Base-by-base conservation (phyloP, 345 rosid genomes). In the Linum usitatissimum region DNA sequence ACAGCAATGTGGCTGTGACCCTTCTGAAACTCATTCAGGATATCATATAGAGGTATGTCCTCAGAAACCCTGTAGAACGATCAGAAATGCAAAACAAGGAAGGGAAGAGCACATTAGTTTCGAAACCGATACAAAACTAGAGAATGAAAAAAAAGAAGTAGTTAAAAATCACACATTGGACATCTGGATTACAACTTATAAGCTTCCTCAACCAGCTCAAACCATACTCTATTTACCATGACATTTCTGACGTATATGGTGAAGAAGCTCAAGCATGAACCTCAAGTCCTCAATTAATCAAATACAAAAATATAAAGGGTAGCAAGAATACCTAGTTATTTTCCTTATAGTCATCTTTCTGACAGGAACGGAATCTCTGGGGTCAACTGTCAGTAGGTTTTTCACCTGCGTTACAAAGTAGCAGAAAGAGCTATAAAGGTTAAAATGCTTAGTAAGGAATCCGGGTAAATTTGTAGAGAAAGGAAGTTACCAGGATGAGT, bases 1-100 rank as follows among this genome's bases (percentile, higher is more conserved):
- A 81, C 95, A 36, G 96, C 96, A 70, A 92, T 81, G 77, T 92
- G 98, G 76, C 96, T 92, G 73, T 92, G 98, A 55, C 98, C 95
- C 72, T 92, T 89, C 78, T 92, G 98, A 59, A 92, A 92, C 77
- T 87, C 93, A 64, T 92, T 92, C 57, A 92, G 84, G 71, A 92
- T 89, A 72, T 92, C 96, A 59, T 92, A 89, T 18, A 92, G 70
- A 34, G 96, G 98, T 86, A 89, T 82, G 69, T 84, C 77, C 66
- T 79, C 98, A 14, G 91, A 79, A 62, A 92, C 95, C 78, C 96
- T 92, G 73, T 2, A 71, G 10, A 62, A 65, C 60, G 58, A 53
- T 70, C 48, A 57, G 36, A 65, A 57, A 56, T 54, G 61, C 20
- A 61, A 63, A 42, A 64, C 17, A 66, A n/a, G n/a, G n/a, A n/a